Evolutionary conservation across 176 grass and related monocot genomes (phyloP), one percentile per base, ranked within the genome.

Genomic region (Zea luxurians): DNA sequence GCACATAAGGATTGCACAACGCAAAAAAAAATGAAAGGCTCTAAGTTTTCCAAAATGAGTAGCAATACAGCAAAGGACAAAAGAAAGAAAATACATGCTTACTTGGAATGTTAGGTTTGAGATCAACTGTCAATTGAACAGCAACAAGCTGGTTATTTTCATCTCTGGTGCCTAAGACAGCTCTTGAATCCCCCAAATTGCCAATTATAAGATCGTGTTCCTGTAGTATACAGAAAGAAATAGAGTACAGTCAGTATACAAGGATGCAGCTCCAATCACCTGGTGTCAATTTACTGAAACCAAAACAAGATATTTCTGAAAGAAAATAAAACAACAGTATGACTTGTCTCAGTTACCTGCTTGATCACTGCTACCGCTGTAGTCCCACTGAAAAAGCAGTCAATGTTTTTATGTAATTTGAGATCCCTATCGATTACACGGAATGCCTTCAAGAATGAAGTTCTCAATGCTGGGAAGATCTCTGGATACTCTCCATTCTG

Each of bases 41-140:
- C 80, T 53, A 73, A n/a, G 35, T 45, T 71, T 70, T 73, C 13
- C 16, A 73, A 44, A 27, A 47, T 13, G n/a, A 48, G 2, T 44
- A 55, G 37, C 2, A 1, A 46, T 45, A 21, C 10, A 71, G n/a
- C 4, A 64, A 76, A 61, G 9, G 57, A 34, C 13, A 66, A 64
- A 66, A 48, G 37, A 8, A 36, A 76, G 59, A 66, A 76, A 76
- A 75, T 63, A 55, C 3, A 66, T 61, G 49, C 68, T 83, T 91
- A 94, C 92, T 89, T 91, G 92, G 92, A 87, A 94, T 83, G 83
- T 89, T 87, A 47, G 92, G 92, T 74, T 94, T 94, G n/a, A 91
- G 89, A 76, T 94, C 92, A 74, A 91, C 89, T 15, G 92, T 94
- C 89, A 94, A 83, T 62, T 94, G 92, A 49, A 94, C 78, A 36